A percentile compares a stretch with the other conserved stretches of the same genome.
Conservation (phyloP, 1,139 yeast species). For the Pneumocystis sp. region DNA sequence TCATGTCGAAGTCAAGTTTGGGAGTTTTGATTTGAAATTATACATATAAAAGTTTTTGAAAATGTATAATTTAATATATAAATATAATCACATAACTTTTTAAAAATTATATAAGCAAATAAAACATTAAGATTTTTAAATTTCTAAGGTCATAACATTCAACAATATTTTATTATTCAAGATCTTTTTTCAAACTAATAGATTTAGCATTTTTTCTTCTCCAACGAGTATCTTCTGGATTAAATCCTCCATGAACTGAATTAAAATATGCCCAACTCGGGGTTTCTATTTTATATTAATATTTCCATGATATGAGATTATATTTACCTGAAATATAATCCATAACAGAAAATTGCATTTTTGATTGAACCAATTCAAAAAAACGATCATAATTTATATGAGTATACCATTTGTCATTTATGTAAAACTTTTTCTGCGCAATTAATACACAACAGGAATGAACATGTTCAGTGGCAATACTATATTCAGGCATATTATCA, state of each 20-base stretch:
- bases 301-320: neutral
- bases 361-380: conserved; percentile 50
- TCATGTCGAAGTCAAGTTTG: conserved; percentile 37
- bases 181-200: conserved; percentile 22
- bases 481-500: conserved; percentile 30
- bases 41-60: neutral
- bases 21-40: conserved; percentile 26
- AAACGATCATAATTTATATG: conserved; percentile 73
- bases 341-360: conserved; percentile 51
- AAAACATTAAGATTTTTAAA: neutral
- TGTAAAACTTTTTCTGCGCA: conserved; percentile 59
- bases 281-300: neutral
- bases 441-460: conserved; percentile 84
- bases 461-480: conserved; percentile 87
- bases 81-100: neutral
- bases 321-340: conserved; percentile 43
- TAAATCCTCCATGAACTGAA: conserved; percentile 57
- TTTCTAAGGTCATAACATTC: neutral
- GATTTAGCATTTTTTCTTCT: conserved; percentile 33
- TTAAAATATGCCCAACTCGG: conserved; percentile 73
- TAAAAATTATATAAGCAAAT: neutral
- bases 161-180: neutral
- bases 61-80: neutral
- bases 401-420: conserved; percentile 68
- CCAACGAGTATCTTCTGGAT: conserved; percentile 63